Conservation (phyloP, 169 alveolate genomes). For the Eimeria praecox region DNA sequence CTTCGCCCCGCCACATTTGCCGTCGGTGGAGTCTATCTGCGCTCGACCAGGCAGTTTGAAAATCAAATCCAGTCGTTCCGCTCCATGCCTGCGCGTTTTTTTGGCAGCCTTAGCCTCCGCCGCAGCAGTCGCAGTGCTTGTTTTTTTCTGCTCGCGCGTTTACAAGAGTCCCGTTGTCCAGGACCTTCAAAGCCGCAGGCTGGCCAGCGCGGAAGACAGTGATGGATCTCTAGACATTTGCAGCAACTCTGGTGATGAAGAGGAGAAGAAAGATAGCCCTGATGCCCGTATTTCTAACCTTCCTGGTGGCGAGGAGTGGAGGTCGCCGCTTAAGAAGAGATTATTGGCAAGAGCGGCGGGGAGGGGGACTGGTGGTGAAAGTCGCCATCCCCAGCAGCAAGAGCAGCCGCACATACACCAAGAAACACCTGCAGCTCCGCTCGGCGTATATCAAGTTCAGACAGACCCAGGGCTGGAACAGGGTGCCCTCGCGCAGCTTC, state of each 20-base stretch:
- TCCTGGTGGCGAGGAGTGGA: not conserved
- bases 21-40: not conserved
- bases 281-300: not conserved
- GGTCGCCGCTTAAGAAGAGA: not conserved
- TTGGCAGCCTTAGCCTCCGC: not conserved
- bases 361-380: not conserved
- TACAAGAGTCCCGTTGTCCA: not conserved
- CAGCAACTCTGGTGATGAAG: not conserved
- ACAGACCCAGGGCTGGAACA: not conserved
- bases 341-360: not conserved
- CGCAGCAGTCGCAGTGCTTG: not conserved
- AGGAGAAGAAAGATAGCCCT: not conserved
- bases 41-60: not conserved
- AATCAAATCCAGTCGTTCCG: not conserved
- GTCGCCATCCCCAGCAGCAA: not conserved
- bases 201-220: not conserved
- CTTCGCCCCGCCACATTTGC: not conserved
- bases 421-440: not conserved
- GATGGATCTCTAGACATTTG: not conserved
- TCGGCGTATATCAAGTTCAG: not conserved
- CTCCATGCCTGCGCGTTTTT: not conserved
- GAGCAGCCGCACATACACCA: not conserved
- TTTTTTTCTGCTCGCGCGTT: not conserved
- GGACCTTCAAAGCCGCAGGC: constrained; percentile 27
- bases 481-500: not conserved